A percentile compares a stretch with the other conserved stretches of the same genome.
These are phyloP conservation scores for Cytospora schulzeri DNA, from an alignment of 2,329 filamentous ascomycete species.

Conservation along the genomic window DNA sequence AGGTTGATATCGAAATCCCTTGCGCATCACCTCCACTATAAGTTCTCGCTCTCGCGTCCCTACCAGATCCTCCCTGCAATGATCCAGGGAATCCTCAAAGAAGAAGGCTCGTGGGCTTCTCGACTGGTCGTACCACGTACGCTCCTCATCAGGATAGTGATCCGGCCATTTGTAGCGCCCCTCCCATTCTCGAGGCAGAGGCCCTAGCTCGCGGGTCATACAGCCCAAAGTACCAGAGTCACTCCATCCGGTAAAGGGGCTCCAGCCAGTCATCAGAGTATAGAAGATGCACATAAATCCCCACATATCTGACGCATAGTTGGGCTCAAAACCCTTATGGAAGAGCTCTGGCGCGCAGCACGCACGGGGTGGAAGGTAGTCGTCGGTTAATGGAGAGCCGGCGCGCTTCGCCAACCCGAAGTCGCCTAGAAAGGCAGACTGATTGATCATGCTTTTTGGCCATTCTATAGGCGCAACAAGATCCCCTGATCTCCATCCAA, in stretches of 20 bases:
- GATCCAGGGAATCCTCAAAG: background rate
- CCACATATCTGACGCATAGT: slow-evolving; percentile 9
- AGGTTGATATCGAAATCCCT: slow-evolving; percentile 7
- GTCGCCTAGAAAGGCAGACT: slow-evolving; percentile 3
- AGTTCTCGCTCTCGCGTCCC: background rate
- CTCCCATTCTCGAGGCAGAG: slow-evolving; percentile 7
- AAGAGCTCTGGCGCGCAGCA: slow-evolving; percentile 2
- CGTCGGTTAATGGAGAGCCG: background rate
- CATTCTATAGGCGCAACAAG: background rate
- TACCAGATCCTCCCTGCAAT: background rate
- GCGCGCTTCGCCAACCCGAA: background rate
- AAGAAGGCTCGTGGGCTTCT: background rate
- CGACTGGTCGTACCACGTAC: slow-evolving; percentile 2
- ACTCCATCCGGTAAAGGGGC: background rate
- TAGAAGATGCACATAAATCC: slow-evolving; percentile 8
- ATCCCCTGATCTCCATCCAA: background rate
- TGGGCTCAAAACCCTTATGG: slow-evolving; percentile 5
- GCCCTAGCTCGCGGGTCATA: background rate
- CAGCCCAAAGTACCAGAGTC: background rate
- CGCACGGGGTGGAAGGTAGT: background rate
- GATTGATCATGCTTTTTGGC: background rate
- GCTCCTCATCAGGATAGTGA: background rate
- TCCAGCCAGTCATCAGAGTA: background rate
- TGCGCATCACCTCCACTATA: slow-evolving; percentile 1
- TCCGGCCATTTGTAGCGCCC: background rate